A percentile compares a stretch with the other conserved stretches of the same genome.
phyloP scores from a whole-genome alignment of 208 protist species.

The Leishmania braziliensis region DNA sequence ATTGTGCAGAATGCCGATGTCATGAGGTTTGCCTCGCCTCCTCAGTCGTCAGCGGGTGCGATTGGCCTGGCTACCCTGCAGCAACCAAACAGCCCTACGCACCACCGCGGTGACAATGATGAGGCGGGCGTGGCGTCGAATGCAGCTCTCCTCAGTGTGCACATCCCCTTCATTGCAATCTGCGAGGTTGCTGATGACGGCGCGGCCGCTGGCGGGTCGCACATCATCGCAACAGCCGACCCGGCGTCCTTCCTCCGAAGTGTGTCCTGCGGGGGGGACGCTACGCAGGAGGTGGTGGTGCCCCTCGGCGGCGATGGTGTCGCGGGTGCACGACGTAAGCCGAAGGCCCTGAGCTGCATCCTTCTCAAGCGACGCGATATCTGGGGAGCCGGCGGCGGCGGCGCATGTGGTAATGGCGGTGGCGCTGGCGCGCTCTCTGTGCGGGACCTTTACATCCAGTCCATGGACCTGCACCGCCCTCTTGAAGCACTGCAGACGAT shows the following conservation, averaged over 20 bases:
- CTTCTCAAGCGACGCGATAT: slow-evolving; percentile 23
- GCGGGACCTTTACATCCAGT: slow-evolving; percentile 66
- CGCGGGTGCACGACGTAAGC: background rate
- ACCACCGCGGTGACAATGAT: background rate
- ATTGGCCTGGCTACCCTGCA: no score
- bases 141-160: background rate
- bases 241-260: slow-evolving; percentile 34
- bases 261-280: slow-evolving; percentile 5
- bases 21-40: slow-evolving; percentile 23
- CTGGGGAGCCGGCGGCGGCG: no score
- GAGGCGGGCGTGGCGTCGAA: background rate
- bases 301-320: background rate
- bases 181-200: slow-evolving; percentile 17
- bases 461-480: slow-evolving; percentile 60
- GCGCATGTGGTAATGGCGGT: background rate
- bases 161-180: slow-evolving; percentile 14
- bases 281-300: slow-evolving; percentile 10
- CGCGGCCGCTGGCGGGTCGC: slow-evolving; percentile 7
- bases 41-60: background rate
- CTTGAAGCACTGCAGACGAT: slow-evolving; percentile 61
- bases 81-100: background rate
- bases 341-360: slow-evolving; percentile 32
- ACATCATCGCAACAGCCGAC: slow-evolving; percentile 45
- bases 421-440: slow-evolving; percentile 31
- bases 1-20: slow-evolving; percentile 36